Conservation (phyloP, 768 basidiomycete species). For the Tulasnella sp. region DNA sequence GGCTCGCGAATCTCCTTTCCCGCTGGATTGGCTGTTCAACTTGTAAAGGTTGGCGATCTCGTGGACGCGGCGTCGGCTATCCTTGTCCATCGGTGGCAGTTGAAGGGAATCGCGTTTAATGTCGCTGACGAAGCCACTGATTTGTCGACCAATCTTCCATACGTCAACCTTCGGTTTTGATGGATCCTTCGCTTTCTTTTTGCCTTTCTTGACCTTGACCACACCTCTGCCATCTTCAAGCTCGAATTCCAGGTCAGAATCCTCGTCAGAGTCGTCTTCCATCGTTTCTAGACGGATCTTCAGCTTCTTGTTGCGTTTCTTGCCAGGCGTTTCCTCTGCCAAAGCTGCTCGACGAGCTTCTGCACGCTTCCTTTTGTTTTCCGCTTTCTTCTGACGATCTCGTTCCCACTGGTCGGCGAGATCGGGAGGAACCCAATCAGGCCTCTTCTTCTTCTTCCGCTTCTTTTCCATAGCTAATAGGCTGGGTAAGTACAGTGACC, state of each 20-base stretch:
- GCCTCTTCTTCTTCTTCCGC: background rate
- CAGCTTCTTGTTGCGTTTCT: constrained; percentile 36
- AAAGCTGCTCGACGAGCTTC: constrained; percentile 41
- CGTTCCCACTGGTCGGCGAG: constrained; percentile 63
- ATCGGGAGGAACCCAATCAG: constrained; percentile 35
- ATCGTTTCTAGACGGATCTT: constrained; percentile 44
- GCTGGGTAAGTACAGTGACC: background rate
- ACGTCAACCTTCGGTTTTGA: constrained; percentile 39
- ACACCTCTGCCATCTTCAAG: background rate
- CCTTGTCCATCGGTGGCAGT: constrained; percentile 70
- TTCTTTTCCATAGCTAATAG: background rate
- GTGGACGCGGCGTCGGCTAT: constrained; percentile 60
- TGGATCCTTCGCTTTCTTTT: constrained; percentile 24
- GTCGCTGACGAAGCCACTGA: constrained; percentile 56
- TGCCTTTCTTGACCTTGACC: background rate
- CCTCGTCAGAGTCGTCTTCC: constrained; percentile 35
- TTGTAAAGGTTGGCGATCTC: constrained; percentile 69
- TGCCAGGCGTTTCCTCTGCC: constrained; percentile 16
- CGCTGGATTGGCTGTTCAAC: constrained; percentile 63
- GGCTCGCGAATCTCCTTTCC: constrained; percentile 56
- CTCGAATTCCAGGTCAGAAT: background rate
- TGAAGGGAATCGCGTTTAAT: constrained; percentile 43
- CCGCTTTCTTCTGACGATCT: constrained; percentile 77
- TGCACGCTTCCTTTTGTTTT: constrained; percentile 51
- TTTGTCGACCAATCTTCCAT: constrained; percentile 54